Evolutionary conservation across 225 moss, liverwort and hornwort genomes (phyloP).

Genomic region (Pleurozium schreberi): DNA sequence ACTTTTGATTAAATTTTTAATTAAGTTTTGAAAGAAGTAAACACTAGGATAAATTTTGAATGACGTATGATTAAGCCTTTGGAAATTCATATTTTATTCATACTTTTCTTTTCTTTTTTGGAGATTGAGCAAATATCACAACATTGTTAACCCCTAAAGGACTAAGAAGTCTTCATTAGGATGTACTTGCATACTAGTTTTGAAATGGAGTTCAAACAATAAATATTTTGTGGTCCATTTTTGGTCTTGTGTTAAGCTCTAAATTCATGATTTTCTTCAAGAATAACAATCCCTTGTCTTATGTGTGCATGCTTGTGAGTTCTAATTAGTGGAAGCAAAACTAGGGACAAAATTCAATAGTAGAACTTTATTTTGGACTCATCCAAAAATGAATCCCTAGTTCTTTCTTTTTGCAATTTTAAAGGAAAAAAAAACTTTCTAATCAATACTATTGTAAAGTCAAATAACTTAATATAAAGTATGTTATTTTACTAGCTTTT

Average conservation of each 20-base stretch:
- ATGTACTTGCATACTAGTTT: background rate
- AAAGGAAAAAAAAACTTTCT: background rate
- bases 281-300: background rate
- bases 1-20: background rate
- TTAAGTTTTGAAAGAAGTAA: background rate
- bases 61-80: background rate
- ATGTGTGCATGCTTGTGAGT: background rate
- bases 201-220: background rate
- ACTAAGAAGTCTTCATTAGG: background rate
- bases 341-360: too few species aligned
- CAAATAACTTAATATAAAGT: background rate
- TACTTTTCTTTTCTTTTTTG: background rate
- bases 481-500: background rate
- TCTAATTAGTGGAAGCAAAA: background rate
- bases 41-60: background rate
- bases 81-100: background rate
- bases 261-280: accelerated
- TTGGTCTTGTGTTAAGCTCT: background rate
- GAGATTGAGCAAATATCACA: background rate
- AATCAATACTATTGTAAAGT: background rate
- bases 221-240: background rate
- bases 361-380: too few species aligned
- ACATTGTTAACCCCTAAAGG: background rate
- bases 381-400: too few species aligned
- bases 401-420: background rate